Evolutionary conservation across 257 asterid genomes (phyloP).

Genomic region (Salvia miltiorrhiza): DNA sequence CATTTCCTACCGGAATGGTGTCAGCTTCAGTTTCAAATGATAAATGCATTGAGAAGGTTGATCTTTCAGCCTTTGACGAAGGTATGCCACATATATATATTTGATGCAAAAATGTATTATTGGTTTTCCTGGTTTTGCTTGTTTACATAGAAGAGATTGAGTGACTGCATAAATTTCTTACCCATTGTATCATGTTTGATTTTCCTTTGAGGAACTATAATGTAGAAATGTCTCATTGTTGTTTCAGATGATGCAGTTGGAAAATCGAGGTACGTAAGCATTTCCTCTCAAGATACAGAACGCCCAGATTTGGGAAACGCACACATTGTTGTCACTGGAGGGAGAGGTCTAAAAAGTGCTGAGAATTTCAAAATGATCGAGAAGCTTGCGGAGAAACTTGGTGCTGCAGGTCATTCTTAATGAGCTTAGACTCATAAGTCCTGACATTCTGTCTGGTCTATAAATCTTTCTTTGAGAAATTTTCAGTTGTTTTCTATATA

Average conservation of each 20-base stretch:
- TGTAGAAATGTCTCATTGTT: not conserved
- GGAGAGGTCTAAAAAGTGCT: conserved; percentile 90
- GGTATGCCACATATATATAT: conserved; percentile 49
- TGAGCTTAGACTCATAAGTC: not conserved
- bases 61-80: conserved; percentile 64
- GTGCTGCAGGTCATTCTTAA: conserved; percentile 82
- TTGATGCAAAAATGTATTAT: not conserved
- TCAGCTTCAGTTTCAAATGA: conserved; percentile 43
- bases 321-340: conserved; percentile 79
- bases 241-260: conserved; percentile 62
- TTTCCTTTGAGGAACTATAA: not conserved
- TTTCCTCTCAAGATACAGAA: conserved; percentile 78
- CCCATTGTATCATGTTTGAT: not conserved
- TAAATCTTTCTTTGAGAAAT: not conserved
- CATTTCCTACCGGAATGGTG: conserved; percentile 50
- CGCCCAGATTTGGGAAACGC: conserved; percentile 95
- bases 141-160: not conserved
- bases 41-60: conserved; percentile 69
- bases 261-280: conserved; percentile 64
- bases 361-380: conserved; percentile 91
- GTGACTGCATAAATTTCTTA: not conserved
- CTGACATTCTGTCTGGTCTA: not conserved
- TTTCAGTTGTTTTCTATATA: not conserved
- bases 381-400: conserved; percentile 92
- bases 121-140: not conserved